These are phyloP conservation scores for Puccinellia tenuiflora DNA, from an alignment of 176 grass and related monocot species.

Conservation along the genomic window DNA sequence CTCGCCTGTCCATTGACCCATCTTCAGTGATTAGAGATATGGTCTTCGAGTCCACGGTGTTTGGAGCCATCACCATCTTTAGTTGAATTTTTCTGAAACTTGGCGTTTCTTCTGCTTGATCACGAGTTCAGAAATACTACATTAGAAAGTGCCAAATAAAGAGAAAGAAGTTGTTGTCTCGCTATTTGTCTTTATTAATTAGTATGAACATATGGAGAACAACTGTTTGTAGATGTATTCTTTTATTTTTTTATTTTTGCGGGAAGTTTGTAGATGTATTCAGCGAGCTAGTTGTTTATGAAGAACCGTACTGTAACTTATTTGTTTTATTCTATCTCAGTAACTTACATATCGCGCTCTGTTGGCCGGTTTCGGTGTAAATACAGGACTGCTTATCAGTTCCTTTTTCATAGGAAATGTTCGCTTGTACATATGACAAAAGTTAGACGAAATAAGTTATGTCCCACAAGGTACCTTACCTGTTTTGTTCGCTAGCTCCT, in stretches of 20 bases:
- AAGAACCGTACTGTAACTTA: no score
- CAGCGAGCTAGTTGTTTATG: background rate
- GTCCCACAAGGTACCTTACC: constrained; percentile 12
- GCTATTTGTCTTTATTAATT: background rate
- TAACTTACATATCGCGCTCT: background rate
- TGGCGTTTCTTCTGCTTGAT: no score
- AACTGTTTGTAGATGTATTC: background rate
- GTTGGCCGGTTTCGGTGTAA: background rate
- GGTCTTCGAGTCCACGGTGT: constrained; percentile 25
- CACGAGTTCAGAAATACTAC: no score
- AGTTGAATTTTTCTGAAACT: no score
- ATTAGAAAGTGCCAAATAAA: background rate
- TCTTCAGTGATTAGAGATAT: constrained; percentile 46
- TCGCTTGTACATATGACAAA: background rate
- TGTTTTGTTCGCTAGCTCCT: background rate
- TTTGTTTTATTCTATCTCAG: background rate
- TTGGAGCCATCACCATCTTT: background rate
- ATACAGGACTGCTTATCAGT: background rate
- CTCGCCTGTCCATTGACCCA: constrained; percentile 56
- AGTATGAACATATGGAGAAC: background rate
- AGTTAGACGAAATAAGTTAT: background rate
- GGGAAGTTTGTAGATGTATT: background rate
- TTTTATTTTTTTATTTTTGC: no score
- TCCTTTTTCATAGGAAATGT: background rate
- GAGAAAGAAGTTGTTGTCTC: no score